These are phyloP conservation scores for Nicotiana obtusifolia DNA, from an alignment of 257 asterid species.

Conservation along the genomic window DNA sequence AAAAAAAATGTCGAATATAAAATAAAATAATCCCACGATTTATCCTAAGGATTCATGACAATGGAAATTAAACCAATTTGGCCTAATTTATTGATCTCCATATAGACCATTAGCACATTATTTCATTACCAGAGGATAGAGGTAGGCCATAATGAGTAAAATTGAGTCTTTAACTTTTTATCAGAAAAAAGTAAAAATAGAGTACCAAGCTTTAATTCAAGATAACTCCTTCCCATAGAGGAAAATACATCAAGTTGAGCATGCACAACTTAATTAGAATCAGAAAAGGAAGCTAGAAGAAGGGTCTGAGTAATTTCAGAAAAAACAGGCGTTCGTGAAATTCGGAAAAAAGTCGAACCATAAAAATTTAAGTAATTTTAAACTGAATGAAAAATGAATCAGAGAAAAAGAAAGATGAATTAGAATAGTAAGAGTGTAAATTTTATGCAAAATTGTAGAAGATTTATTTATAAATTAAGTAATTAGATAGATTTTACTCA, in stretches of 20 bases:
- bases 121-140: neutral
- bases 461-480: too few relatives aligned
- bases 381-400: neutral
- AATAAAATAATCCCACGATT: too few relatives aligned
- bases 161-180: neutral
- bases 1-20: too few relatives aligned
- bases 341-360: too few relatives aligned
- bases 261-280: neutral
- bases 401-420: neutral
- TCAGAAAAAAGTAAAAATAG: neutral
- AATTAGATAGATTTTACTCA: too few relatives aligned
- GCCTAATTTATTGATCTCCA: neutral
- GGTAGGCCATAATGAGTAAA: neutral
- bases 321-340: too few relatives aligned
- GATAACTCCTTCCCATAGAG: neutral
- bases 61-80: too few relatives aligned
- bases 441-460: neutral
- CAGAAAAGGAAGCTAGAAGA: neutral
- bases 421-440: neutral
- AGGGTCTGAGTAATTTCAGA: neutral
- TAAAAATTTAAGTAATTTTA: neutral
- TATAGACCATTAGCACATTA: neutral
- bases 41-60: too few relatives aligned
- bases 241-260: conserved; percentile 6
- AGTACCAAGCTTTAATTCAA: neutral